Percentiles rank a stretch among this genome's conserved stretches.
These are phyloP conservation scores for Marasmius oreades DNA, from an alignment of 1,284 basidiomycete genomes.

Conservation along the genomic window DNA sequence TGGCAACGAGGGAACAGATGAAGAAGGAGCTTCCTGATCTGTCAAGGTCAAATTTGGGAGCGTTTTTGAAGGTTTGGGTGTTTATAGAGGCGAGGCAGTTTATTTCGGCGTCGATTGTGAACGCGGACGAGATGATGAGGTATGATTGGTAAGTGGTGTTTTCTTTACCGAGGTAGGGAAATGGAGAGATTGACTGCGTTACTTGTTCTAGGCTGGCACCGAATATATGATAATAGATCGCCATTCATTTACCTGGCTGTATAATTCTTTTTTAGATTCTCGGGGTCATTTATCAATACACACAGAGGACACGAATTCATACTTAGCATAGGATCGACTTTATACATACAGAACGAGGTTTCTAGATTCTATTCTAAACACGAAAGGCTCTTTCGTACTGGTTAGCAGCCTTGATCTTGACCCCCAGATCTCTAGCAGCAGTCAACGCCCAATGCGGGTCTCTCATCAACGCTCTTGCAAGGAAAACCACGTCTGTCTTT, in stretches of 20 bases:
- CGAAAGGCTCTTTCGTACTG: conserved; percentile 50
- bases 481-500: conserved; percentile 65
- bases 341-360: neutral
- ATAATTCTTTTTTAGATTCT: neutral
- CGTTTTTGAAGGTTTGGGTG: conserved; percentile 91
- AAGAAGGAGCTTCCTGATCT: conserved; percentile 53
- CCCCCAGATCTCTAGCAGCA: conserved; percentile 55
- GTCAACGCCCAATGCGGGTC: conserved; percentile 54
- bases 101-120: conserved; percentile 72
- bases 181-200: neutral
- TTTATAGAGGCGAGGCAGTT: conserved; percentile 87
- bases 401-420: conserved; percentile 57
- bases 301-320: too few relatives aligned
- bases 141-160: conserved; percentile 64
- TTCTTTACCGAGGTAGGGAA: neutral
- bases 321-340: too few relatives aligned
- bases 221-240: neutral
- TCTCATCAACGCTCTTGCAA: conserved; percentile 64
- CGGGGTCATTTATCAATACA: too few relatives aligned
- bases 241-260: neutral
- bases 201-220: conserved; percentile 1
- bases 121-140: conserved; percentile 75
- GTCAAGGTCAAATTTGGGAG: conserved; percentile 69
- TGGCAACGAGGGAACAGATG: conserved; percentile 77
- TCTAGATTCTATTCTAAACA: neutral